Conservation (phyloP, 257 asterid genomes). For the Fraxinus excelsior region DNA sequence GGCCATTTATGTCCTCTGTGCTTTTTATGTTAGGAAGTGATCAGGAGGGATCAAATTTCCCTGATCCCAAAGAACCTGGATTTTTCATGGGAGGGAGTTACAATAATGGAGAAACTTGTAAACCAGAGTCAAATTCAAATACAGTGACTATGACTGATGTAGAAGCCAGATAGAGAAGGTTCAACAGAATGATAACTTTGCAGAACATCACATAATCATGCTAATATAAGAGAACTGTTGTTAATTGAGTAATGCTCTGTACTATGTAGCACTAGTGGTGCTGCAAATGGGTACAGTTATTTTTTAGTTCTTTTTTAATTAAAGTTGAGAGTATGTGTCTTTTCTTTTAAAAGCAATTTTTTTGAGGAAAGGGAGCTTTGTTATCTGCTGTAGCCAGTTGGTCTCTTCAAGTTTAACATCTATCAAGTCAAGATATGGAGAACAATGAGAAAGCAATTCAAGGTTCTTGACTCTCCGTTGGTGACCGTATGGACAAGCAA, state of each 20-base stretch:
- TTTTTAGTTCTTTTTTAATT: no score
- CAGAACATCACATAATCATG: background rate
- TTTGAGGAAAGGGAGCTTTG: constrained; percentile 17
- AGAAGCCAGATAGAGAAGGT: constrained; percentile 29
- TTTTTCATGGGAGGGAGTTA: constrained; percentile 34
- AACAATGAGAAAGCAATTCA: constrained; percentile 15
- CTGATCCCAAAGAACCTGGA: constrained; percentile 51
- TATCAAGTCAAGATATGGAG: background rate
- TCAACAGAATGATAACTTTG: no score
- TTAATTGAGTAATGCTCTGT: no score
- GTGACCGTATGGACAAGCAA: background rate
- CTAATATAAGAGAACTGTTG: no score
- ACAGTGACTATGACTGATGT: constrained; percentile 28
- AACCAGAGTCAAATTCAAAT: background rate
- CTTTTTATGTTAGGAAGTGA: constrained; percentile 43
- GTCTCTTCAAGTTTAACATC: background rate
- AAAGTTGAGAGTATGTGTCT: no score
- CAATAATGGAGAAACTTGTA: constrained; percentile 3
- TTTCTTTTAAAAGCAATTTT: constrained; percentile 9
- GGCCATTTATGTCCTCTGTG: constrained; percentile 42
- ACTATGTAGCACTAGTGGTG: no score
- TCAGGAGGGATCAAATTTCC: constrained; percentile 23
- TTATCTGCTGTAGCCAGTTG: constrained; percentile 12
- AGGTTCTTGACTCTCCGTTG: background rate
- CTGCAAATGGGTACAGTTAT: no score